Evolutionary conservation across 208 protist genomes (phyloP), one percentile per base, ranked within the genome.

Genomic region (Angomonas ambiguus): DNA sequence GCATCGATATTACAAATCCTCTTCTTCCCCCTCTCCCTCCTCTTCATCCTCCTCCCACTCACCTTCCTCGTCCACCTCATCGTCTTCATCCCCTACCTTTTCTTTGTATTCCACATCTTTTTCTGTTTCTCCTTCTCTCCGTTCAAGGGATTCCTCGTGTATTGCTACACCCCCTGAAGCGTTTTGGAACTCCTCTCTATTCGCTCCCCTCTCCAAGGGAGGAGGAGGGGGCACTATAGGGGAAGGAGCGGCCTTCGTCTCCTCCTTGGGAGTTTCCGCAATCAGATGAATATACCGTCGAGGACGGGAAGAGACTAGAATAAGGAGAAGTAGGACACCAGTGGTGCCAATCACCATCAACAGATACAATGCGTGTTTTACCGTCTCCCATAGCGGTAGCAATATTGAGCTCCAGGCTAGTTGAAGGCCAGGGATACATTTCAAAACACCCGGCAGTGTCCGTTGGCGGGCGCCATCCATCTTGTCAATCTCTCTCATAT

Each of bases 341-440:
- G 80, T 82, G 2, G 80, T 63, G 4, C 67, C 71, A 10, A 90
- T 13, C 24, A 90, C 77, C n/a, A 42, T 38, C 33, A 30, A 65
- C 33, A 86, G 59, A 33, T 85, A 51, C 11, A 91, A 27, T 24
- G 68, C 76, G 33, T 91, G 84, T 64, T 77, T 74, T 16, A 87
- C 18, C 13, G 83, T 33, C n/a, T 55, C 79, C 85, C 85, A 91
- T 25, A 91, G 48, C 1, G 85, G 85, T 30, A 74, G 33, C 31
- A 91, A 32, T 18, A 91, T 45, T 2, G 68, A 67, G 34, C 77
- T 38, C 85, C 85, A 91, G 24, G 86, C 31, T 20, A 88, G n/a
- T 1, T 58, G 34, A 22, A 69, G 69, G 11, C 79, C 79, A n/a
- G 85, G 85, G 5, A 88, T 33, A n/a, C 38, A 33, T 24, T 28